Evolutionary conservation across 75 land plant species (phyloP), one percentile per base, ranked within the genome.

Genomic region (Adiantum capillusveneris): DNA sequence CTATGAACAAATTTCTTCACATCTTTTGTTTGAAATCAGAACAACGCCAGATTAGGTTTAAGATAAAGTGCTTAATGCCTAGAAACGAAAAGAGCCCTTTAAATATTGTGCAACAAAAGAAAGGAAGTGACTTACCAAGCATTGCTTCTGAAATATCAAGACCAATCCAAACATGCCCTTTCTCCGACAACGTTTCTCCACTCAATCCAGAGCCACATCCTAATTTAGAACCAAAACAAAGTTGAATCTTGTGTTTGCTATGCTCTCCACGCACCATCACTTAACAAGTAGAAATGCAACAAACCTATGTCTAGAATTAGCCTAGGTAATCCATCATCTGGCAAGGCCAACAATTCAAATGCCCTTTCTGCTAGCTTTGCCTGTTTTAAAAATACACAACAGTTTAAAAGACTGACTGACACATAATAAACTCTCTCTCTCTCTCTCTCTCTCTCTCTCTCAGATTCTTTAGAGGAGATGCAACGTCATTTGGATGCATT

Each of bases 131-230:
- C 74, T 20, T 61, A 91, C 97, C 69, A 56, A 95, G 82, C 99
- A 95, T 95, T 27, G 92, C 64, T 48, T 66, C 69, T 0, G 99
- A 95, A 46, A 95, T 90, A 65, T 95, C 99, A 39, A 90, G 53
- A 21, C 99, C 99, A 67, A 95, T 82, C 99, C 96, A 95, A 0
- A 88, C 84, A 70, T 95, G 96, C 25, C 88, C 97, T 39, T 68
- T 72, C 68, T 95, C 99, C 11, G 83, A 66, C 36, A 95, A 17
- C 0, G 99, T 90, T 72, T 95, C 99, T 34, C 99, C 99, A 50
- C 99, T 95, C 22, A 95, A 82, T 39, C 99, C 99, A 6, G 99
- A 95, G n/a, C 99, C 99, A 73, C 99, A 95, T 21, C 99, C 97
- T 87, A 52, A 28, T 31, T 24, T 65, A 17, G 25, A 18, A 58